Conservation (phyloP, 1,284 basidiomycete species). For the Sporisorium reilianum region DNA sequence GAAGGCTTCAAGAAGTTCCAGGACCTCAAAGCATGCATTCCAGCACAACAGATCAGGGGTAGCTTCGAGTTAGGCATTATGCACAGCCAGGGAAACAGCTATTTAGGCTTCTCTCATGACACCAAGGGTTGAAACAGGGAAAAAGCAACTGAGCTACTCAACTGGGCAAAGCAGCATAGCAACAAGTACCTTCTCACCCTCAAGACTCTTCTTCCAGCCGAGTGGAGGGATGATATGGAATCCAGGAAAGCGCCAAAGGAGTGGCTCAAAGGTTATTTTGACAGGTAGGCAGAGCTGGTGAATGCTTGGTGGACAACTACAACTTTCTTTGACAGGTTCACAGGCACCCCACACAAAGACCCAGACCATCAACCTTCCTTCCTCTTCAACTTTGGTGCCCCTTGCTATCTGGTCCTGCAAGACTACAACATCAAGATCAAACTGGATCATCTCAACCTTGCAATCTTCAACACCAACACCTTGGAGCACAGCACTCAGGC, state of each 20-base stretch:
- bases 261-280: background rate
- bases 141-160: background rate
- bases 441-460: constrained; percentile 6
- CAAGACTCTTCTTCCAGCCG: background rate
- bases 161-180: background rate
- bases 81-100: background rate
- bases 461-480: constrained; percentile 3
- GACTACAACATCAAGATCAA: constrained; percentile 9
- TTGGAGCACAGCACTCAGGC: constrained; percentile 1
- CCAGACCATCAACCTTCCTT: constrained; percentile 7
- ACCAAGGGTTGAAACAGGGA: background rate
- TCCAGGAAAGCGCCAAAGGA: background rate
- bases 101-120: background rate
- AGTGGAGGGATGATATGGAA: background rate
- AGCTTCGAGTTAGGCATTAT: background rate
- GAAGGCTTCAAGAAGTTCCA: background rate
- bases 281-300: background rate
- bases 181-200: background rate
- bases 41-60: background rate
- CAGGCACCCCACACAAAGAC: background rate
- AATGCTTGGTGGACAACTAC: constrained; percentile 1
- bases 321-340: constrained; percentile 11
- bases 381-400: constrained; percentile 11
- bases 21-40: background rate
- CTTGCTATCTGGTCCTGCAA: constrained; percentile 4